phyloP scores from a whole-genome alignment of 2,329 filamentous ascomycete genomes.

The Aureobasidium sp. region DNA sequence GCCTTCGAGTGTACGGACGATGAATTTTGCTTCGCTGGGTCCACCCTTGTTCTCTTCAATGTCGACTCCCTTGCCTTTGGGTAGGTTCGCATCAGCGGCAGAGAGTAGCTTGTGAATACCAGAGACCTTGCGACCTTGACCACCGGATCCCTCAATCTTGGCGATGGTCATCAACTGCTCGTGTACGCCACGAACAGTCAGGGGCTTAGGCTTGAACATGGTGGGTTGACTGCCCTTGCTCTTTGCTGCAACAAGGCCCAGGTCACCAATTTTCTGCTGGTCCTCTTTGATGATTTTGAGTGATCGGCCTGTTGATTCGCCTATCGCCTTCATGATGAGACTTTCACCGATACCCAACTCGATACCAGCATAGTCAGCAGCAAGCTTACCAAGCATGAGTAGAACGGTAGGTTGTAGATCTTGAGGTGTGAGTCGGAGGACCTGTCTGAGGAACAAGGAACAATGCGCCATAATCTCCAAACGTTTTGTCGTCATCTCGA shows the following conservation, averaged over 20 bases:
- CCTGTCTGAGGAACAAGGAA: conserved; percentile 83
- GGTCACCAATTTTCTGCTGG: conserved; percentile 91
- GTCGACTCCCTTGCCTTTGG: conserved; percentile 62
- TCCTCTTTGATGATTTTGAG: conserved; percentile 86
- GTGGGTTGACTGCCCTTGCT: conserved; percentile 91
- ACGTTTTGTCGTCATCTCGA: conserved; percentile 90
- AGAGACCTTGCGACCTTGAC: conserved; percentile 84
- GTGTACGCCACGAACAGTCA: conserved; percentile 81
- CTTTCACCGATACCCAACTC: conserved; percentile 98
- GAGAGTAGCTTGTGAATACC: conserved; percentile 96
- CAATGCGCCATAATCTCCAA: conserved; percentile 83
- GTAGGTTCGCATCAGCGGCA: conserved; percentile 67
- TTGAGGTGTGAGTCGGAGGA: conserved; percentile 79
- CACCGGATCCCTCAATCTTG: conserved; percentile 74
- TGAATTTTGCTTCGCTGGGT: conserved; percentile 87
- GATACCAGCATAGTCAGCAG: conserved; percentile 91
- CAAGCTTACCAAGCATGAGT: conserved; percentile 96
- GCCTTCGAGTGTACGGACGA: conserved; percentile 87
- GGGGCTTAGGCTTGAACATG: conserved; percentile 93
- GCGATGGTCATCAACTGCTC: conserved; percentile 83
- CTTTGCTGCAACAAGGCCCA: conserved; percentile 90
- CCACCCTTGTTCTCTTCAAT: conserved; percentile 89
- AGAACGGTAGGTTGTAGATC: conserved; percentile 84
- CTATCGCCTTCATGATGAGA: conserved; percentile 96
- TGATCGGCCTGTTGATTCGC: conserved; percentile 84